phyloP scores from a whole-genome alignment of 1,284 basidiomycete genomes.

The Lentinus polychrous region DNA sequence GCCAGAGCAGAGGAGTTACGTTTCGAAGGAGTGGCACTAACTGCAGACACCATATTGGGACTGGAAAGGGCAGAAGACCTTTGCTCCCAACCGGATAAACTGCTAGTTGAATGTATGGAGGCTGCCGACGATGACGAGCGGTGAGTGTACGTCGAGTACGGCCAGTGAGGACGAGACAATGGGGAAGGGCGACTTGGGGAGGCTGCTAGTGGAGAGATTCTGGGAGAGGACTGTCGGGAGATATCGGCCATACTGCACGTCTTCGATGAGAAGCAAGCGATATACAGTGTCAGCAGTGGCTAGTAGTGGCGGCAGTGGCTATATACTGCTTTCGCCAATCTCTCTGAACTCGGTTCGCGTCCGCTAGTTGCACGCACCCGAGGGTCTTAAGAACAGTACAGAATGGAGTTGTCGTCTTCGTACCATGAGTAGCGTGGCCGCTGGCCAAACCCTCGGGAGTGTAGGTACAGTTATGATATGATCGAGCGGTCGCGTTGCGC shows the following conservation, averaged over 20 bases:
- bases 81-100: constrained; percentile 24
- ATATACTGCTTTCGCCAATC: no score
- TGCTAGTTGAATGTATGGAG: constrained; percentile 22
- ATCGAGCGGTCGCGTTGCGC: no score
- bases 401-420: no score
- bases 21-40: constrained; percentile 12
- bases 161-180: constrained; percentile 52
- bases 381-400: no score
- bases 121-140: constrained; percentile 27
- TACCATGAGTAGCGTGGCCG: no score
- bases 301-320: no score
- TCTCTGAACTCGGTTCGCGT: no score
- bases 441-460: no score
- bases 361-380: no score
- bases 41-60: constrained; percentile 20
- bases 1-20: constrained; percentile 10
- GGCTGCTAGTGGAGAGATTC: constrained; percentile 19
- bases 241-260: constrained; percentile 35
- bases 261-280: background rate
- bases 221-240: constrained; percentile 33
- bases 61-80: constrained; percentile 19
- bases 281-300: no score
- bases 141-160: constrained; percentile 40
- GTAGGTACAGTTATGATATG: no score
- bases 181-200: constrained; percentile 34